Conservation (phyloP, 1,139 yeast genomes). For the Kurtzmaniella quercitrusa region DNA sequence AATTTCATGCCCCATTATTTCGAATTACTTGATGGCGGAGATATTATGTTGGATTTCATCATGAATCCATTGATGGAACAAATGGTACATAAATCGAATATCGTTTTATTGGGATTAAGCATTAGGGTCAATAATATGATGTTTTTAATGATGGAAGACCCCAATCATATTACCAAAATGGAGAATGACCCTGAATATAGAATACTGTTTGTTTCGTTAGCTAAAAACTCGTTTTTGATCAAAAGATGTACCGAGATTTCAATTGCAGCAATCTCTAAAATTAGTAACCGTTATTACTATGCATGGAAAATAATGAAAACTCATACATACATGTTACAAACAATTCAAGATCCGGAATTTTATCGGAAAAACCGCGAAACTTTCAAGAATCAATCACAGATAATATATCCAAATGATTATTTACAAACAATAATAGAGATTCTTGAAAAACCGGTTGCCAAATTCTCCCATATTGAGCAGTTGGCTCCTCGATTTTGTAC, state of each 20-base stretch:
- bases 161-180: constrained; percentile 16
- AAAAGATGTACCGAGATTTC: constrained; percentile 35
- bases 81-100: constrained; percentile 36
- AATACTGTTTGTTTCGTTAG: constrained; percentile 19
- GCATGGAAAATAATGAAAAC: constrained; percentile 51
- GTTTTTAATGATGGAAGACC: constrained; percentile 12
- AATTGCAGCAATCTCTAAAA: constrained; percentile 29
- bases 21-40: constrained; percentile 27
- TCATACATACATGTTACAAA: constrained; percentile 29
- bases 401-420: constrained; percentile 18
- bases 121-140: constrained; percentile 25
- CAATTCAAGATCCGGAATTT: constrained; percentile 25
- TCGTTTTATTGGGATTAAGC: constrained; percentile 27
- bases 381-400: constrained; percentile 10
- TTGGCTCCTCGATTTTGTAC: constrained; percentile 5
- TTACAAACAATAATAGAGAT: constrained; percentile 25
- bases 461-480: constrained; percentile 13
- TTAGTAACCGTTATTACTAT: constrained; percentile 43
- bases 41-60: constrained; percentile 33
- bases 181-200: constrained; percentile 15
- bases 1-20: constrained; percentile 40
- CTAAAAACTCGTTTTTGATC: constrained; percentile 26
- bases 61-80: constrained; percentile 40
- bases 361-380: constrained; percentile 20
- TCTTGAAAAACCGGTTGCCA: constrained; percentile 21